These are phyloP conservation scores for Allomyces macrogynus DNA, from an alignment of 192 early-diverging fungal species.

Conservation along the genomic window DNA sequence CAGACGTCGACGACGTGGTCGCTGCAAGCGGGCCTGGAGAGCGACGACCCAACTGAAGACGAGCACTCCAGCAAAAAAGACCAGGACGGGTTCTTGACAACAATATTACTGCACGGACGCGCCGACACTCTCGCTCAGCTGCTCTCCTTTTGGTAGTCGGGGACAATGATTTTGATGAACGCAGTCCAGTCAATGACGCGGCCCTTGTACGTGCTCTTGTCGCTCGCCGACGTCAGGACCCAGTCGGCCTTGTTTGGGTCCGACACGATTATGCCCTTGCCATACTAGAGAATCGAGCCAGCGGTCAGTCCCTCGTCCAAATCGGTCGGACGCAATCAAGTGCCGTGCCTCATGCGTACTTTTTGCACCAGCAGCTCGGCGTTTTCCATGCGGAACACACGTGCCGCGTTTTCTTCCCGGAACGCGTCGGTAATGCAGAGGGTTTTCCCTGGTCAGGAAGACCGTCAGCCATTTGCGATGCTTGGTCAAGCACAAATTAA, in stretches of 20 bases:
- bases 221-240: background rate
- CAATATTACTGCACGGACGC: no score
- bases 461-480: background rate
- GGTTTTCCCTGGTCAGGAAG: background rate
- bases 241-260: background rate
- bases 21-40: no score
- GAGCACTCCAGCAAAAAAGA: no score
- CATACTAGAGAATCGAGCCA: background rate
- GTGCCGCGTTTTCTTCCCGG: background rate
- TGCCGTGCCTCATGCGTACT: no score
- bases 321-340: no score
- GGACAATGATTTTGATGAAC: background rate
- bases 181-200: background rate
- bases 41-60: no score
- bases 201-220: background rate
- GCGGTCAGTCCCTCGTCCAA: no score
- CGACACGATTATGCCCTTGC: background rate
- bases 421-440: background rate
- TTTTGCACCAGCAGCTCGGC: background rate
- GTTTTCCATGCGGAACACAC: background rate
- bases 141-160: background rate
- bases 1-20: no score
- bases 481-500: background rate
- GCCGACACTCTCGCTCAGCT: no score
- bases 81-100: no score